A percentile compares a stretch with the other conserved stretches of the same genome.
phyloP scores from a whole-genome alignment of 805 yeast species.

The Lipomyces starkeyi region DNA sequence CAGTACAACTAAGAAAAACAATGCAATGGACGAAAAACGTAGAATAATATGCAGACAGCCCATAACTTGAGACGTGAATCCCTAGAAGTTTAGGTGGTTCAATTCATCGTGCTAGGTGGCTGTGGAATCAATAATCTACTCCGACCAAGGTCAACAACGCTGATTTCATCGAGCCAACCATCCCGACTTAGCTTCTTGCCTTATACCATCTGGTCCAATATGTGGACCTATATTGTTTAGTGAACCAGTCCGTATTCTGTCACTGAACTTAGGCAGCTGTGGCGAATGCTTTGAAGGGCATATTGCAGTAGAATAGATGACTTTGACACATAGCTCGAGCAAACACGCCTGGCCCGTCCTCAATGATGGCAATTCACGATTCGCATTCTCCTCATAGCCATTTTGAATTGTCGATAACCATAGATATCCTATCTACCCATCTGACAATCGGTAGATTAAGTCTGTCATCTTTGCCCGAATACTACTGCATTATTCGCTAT shows the following conservation, averaged over 20 bases:
- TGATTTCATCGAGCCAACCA: not conserved
- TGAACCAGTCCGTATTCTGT: not conserved
- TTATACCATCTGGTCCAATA: not conserved
- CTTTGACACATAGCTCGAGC: not conserved
- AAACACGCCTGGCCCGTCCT: not conserved
- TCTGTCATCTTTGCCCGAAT: not conserved
- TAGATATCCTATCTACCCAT: not conserved
- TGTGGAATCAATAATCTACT: not conserved
- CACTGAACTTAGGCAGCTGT: not conserved
- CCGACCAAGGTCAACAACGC: not conserved
- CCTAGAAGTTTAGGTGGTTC: not conserved
- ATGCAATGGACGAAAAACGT: not conserved
- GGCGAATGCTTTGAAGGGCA: not conserved
- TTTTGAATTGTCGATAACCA: not conserved
- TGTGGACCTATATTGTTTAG: not conserved
- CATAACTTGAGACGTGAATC: not conserved
- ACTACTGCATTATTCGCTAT: not conserved
- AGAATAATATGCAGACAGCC: not conserved
- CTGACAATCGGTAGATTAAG: not conserved
- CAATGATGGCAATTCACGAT: not conserved
- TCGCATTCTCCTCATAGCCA: not conserved
- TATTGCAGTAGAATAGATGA: not conserved
- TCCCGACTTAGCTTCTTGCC: conserved; percentile 1
- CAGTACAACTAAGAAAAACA: not conserved
- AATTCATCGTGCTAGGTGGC: not conserved